A percentile compares a stretch with the other conserved stretches of the same genome.
Evolutionary conservation across 2,329 filamentous ascomycete genomes (phyloP).

Genomic region (Colletotrichum musicola): DNA sequence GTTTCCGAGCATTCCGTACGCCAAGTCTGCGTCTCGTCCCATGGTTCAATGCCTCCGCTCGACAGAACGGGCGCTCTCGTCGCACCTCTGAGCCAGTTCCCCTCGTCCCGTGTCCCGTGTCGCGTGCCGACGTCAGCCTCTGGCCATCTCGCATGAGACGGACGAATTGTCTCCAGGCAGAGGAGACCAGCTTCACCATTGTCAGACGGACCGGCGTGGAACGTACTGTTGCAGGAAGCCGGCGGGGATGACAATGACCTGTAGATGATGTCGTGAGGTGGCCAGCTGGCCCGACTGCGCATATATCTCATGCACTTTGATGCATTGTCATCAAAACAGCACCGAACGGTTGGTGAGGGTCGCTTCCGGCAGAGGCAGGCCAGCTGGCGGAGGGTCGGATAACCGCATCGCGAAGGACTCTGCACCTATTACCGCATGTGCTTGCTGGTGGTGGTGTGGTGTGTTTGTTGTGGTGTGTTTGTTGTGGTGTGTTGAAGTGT

Average conservation of each 20-base stretch:
- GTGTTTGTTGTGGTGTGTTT: conserved; percentile 8
- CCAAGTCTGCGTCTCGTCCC: conserved; percentile 25
- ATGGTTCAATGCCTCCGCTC: conserved; percentile 17
- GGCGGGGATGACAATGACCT: conserved; percentile 9
- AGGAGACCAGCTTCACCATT: conserved; percentile 15
- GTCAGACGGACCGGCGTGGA: conserved; percentile 17
- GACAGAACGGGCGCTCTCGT: conserved; percentile 23
- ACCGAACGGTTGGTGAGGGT: conserved; percentile 35
- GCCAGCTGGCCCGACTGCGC: conserved; percentile 30
- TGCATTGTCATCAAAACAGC: conserved; percentile 30
- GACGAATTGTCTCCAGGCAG: conserved; percentile 29
- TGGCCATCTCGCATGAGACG: conserved; percentile 19
- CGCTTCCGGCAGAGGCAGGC: conserved; percentile 22
- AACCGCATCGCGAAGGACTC: conserved; percentile 28
- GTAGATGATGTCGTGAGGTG: conserved; percentile 17
- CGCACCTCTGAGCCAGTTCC: conserved; percentile 7
- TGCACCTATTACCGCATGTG: background rate
- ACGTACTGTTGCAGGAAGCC: background rate
- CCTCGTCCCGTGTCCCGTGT: conserved; percentile 26
- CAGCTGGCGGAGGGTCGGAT: conserved; percentile 8
- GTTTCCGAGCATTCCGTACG: conserved; percentile 7
- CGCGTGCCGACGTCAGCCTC: conserved; percentile 24
- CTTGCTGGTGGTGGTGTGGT: conserved; percentile 6
- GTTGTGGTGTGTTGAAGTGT: conserved; percentile 4
- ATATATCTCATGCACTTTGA: conserved; percentile 36